Percentiles rank a stretch among this genome's conserved stretches.
Evolutionary conservation across 108 stramenopile genomes (phyloP).

Genomic region (Parietichytrium sp.): DNA sequence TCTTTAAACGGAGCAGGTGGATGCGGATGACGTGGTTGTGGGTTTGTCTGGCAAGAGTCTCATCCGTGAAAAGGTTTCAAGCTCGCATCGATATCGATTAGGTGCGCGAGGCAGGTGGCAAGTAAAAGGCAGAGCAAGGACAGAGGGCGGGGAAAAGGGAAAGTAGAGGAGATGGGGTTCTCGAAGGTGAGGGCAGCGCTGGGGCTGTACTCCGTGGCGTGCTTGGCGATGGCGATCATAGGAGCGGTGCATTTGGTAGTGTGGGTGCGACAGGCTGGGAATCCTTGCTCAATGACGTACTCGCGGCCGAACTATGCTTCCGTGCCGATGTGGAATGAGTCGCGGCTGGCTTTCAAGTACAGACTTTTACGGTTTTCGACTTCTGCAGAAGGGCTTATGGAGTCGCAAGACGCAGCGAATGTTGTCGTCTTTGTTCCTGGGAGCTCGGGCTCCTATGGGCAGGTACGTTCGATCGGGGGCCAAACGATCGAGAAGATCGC

Average conservation of each 20-base stretch:
- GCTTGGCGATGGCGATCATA: background rate
- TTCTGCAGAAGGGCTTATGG: background rate
- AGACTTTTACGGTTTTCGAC: background rate
- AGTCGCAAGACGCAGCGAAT: background rate
- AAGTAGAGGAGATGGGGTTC: too few species aligned
- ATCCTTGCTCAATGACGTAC: conserved; percentile 26
- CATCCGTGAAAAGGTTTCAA: too few species aligned
- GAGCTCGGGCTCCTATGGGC: background rate
- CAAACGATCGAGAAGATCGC: background rate
- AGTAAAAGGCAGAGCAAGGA: too few species aligned
- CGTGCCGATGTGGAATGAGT: conserved; percentile 7
- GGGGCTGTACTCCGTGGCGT: background rate
- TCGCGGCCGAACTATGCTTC: background rate
- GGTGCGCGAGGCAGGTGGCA: too few species aligned
- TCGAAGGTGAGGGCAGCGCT: background rate
- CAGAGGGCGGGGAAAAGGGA: too few species aligned
- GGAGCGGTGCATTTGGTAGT: background rate
- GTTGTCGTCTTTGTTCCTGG: conserved; percentile 1
- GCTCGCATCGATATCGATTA: too few species aligned
- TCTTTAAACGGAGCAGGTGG: too few species aligned
- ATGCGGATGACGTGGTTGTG: too few species aligned
- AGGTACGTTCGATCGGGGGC: background rate
- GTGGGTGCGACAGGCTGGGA: background rate
- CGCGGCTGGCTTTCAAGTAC: conserved; percentile 35
- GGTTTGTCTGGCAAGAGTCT: too few species aligned